These are phyloP conservation scores for Nannizzia gypsea DNA, from an alignment of 2,329 filamentous ascomycete genomes.

Conservation along the genomic window DNA sequence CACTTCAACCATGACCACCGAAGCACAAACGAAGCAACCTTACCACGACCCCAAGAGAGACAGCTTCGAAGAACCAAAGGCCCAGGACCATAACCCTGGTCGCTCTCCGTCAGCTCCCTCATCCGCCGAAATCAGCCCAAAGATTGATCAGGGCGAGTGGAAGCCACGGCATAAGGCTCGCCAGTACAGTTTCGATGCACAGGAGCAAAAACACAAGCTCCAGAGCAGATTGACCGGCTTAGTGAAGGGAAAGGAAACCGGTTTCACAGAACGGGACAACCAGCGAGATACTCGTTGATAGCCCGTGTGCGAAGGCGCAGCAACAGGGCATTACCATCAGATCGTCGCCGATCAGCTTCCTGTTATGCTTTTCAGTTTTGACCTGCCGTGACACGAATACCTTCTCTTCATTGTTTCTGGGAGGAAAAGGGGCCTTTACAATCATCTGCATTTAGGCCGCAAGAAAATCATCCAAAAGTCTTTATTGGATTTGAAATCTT, in stretches of 20 bases:
- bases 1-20: neutral
- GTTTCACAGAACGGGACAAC: constrained; percentile 45
- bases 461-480: too few species aligned
- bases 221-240: constrained; percentile 30
- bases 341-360: too few species aligned
- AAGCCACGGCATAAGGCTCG: constrained; percentile 20
- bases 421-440: too few species aligned
- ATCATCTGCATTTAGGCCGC: too few species aligned
- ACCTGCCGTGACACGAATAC: too few species aligned
- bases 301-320: too few species aligned
- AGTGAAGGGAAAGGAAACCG: constrained; percentile 38
- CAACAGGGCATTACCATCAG: too few species aligned
- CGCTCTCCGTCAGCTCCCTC: neutral
- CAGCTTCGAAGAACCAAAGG: neutral
- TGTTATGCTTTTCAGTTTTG: too few species aligned
- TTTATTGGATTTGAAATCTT: too few species aligned
- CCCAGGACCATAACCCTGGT: neutral
- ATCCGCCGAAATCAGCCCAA: neutral
- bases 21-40: neutral
- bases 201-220: constrained; percentile 48
- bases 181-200: constrained; percentile 26
- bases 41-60: neutral
- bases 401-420: too few species aligned
- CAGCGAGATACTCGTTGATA: neutral
- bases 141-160: constrained; percentile 14